Conservation (phyloP, 2,329 filamentous ascomycete species). For the Ophiobolus disseminans region DNA sequence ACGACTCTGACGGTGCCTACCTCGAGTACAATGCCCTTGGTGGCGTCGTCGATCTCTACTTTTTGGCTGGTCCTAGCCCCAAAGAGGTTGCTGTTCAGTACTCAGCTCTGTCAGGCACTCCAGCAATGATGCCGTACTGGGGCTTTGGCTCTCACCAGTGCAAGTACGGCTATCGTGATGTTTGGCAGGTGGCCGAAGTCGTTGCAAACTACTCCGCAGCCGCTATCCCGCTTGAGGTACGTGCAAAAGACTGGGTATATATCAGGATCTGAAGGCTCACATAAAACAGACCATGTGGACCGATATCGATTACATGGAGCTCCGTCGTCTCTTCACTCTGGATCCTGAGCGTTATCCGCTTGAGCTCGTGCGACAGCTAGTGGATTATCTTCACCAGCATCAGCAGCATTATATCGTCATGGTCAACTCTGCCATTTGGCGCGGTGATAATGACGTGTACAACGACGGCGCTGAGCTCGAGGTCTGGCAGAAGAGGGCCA, state of each 20-base stretch:
- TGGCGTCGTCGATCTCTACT: conserved; percentile 75
- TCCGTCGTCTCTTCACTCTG: conserved; percentile 67
- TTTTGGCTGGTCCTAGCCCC: conserved; percentile 57
- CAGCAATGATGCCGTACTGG: conserved; percentile 61
- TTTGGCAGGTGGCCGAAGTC: conserved; percentile 69
- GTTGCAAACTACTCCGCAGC: conserved; percentile 71
- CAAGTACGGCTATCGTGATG: conserved; percentile 61
- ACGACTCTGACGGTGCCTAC: conserved; percentile 70
- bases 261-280: not conserved
- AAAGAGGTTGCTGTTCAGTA: conserved; percentile 58
- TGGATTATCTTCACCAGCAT: conserved; percentile 69
- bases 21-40: conserved; percentile 81
- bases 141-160: conserved; percentile 60
- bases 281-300: conserved; percentile 74
- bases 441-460: conserved; percentile 60
- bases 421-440: conserved; percentile 73
- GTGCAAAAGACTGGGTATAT: not conserved
- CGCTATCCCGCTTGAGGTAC: conserved; percentile 60
- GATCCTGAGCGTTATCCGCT: conserved; percentile 71
- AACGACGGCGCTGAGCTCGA: conserved; percentile 65
- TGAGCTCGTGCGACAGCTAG: conserved; percentile 67
- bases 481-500: conserved; percentile 59
- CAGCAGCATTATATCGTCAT: conserved; percentile 78
- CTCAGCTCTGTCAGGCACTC: conserved; percentile 54
- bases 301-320: conserved; percentile 74